Evolutionary conservation across 345 rosid species (phyloP), one percentile per base, ranked within the genome.

Genomic region (Boechera stricta): DNA sequence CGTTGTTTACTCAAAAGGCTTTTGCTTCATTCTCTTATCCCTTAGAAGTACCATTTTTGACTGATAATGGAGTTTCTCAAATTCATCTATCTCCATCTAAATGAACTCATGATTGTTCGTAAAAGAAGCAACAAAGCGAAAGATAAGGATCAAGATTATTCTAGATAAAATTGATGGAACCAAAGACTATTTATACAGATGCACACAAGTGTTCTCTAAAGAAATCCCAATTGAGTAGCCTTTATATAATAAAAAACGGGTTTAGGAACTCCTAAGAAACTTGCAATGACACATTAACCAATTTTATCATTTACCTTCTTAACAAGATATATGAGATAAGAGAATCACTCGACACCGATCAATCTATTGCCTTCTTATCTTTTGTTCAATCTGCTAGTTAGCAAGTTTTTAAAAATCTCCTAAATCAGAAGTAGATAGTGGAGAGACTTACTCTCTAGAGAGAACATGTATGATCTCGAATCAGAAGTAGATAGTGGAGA

Each of bases 391-490:
- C 32, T 53, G 0, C 32, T 24, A 4, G 2, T 28, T 32, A 64
- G 26, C 24, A 21, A 21, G 24, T 21, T 21, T 42, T 21, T 10
- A 49, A 28, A 5, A 66, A 45, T 45, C 39, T 21, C 1, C 24
- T 21, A 21, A 66, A 66, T 29, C 38, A 21, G 36, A 32, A 6
- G 6, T 5, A 32, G 6, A 33, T 1, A 33, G 36, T 21, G 5
- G 7, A 5, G 36, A 33, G 61, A 28, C 44, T 68, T 82, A 91
- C 96, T 92, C 93, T 80, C 86, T 93, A 72, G 98, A 92, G 52
- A 94, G 94, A 33, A 94, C 77, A 65, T 93, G 97, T 67, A 94
- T 88, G 89, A 94, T 94, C 86, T 94, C 98, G 77, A 92, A 92
- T 44, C 24, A 21, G 24, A 21, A 21, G 24, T 21, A 21, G 24